Conservation (phyloP, 179 eudicot species). For the Spergularia azorica region DNA sequence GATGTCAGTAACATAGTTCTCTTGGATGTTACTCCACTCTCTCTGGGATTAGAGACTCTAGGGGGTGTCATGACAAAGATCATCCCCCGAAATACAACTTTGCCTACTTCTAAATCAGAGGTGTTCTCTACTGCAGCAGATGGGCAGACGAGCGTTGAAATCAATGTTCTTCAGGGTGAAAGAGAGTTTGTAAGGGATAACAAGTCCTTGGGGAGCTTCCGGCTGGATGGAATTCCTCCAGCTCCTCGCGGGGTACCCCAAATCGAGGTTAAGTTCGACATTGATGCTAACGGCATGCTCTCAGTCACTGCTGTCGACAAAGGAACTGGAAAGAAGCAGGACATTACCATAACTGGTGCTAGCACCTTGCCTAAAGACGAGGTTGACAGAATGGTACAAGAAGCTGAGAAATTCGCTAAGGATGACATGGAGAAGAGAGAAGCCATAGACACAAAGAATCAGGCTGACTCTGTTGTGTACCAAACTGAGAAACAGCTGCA, state of each 20-base stretch:
- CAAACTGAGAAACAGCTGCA: conserved; percentile 59
- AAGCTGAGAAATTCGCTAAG: conserved; percentile 51
- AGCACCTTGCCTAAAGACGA: conserved; percentile 58
- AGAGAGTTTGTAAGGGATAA: conserved; percentile 64
- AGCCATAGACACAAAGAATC: conserved; percentile 59
- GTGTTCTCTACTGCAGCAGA: conserved; percentile 66
- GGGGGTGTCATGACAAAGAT: conserved; percentile 71
- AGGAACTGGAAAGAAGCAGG: conserved; percentile 63
- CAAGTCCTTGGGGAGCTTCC: conserved; percentile 56
- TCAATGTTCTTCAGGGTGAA: conserved; percentile 63
- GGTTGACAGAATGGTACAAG: conserved; percentile 61
- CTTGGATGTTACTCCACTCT: conserved; percentile 54
- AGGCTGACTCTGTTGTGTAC: conserved; percentile 48
- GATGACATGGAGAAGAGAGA: conserved; percentile 62
- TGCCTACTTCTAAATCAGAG: conserved; percentile 59
- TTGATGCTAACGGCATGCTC: conserved; percentile 63
- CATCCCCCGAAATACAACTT: conserved; percentile 54
- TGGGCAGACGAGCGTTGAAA: conserved; percentile 63
- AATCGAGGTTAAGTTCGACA: conserved; percentile 55
- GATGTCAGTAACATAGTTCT: conserved; percentile 51
- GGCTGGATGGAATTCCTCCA: conserved; percentile 62
- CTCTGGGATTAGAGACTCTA: conserved; percentile 55
- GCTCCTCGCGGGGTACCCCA: conserved; percentile 68
- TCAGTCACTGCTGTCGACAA: conserved; percentile 58
- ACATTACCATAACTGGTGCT: conserved; percentile 60